Percentiles rank a stretch among this genome's conserved stretches.
These are phyloP conservation scores for Solidago caesia DNA, from an alignment of 129 eudicot genomes.

Conservation along the genomic window DNA sequence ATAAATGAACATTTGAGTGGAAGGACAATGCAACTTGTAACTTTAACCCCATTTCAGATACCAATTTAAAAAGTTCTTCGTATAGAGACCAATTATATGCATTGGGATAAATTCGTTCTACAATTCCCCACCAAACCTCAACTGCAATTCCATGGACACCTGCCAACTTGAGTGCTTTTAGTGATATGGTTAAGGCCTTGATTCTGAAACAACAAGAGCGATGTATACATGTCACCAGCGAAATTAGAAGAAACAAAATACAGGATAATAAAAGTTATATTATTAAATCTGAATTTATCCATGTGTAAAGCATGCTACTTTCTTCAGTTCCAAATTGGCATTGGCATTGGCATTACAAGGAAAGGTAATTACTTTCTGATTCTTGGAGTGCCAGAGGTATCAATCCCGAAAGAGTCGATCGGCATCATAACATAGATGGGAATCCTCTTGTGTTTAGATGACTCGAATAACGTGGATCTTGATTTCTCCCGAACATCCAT, in stretches of 20 bases:
- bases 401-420: constrained; percentile 54
- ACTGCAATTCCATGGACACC: constrained; percentile 75
- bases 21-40: constrained; percentile 66
- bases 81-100: constrained; percentile 63
- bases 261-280: constrained; percentile 4
- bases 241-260: constrained; percentile 23
- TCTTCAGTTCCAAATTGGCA: constrained; percentile 18
- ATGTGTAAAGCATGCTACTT: constrained; percentile 19
- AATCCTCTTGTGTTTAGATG: constrained; percentile 56
- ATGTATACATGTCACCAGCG: constrained; percentile 31
- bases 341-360: constrained; percentile 10
- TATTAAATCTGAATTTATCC: constrained; percentile 9
- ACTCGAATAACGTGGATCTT: constrained; percentile 50
- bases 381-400: constrained; percentile 60
- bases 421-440: constrained; percentile 73
- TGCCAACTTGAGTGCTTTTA: constrained; percentile 71
- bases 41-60: constrained; percentile 52
- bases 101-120: constrained; percentile 54
- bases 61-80: constrained; percentile 53
- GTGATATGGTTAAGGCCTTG: constrained; percentile 62
- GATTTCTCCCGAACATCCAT: constrained; percentile 69
- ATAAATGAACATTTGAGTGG: constrained; percentile 59
- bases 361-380: constrained; percentile 51
- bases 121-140: constrained; percentile 81
- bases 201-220: constrained; percentile 43